Evolutionary conservation across 148 eudicot genomes (phyloP), one percentile per base, ranked within the genome.

Genomic region (Arbutus unedo): DNA sequence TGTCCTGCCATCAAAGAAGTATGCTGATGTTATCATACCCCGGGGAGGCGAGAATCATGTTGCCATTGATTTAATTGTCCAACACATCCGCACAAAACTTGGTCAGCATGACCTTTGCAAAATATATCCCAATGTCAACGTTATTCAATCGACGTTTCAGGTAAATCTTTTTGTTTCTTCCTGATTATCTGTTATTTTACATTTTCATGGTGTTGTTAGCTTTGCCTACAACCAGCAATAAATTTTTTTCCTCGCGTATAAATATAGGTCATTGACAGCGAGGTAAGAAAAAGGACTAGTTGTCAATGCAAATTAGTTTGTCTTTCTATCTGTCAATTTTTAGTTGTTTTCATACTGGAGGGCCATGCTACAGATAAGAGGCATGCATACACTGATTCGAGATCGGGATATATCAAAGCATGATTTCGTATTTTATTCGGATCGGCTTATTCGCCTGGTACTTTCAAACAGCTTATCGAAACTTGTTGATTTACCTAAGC

Each of bases 31-130:
- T 76, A 95, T 95, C 87, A 95, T 95, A 82, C 98, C 98, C 64
- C 91, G 97, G 74, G 98, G 98, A 81, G 98, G 96, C 85, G 98
- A 95, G 79, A 95, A 95, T 90, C 98, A 93, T 83, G 98, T 95
- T 67, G 98, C 98, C 25, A 88, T 95, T 89, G 96, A 95, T 90
- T 87, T 95, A 83, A 95, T 95, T 83, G 98, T 95, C 78, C 97
- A 95, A 59, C 98, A 95, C 85, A 92, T 95, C 79, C 91, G 80
- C 82, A 93, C 98, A 83, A 95, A 95, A 90, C 97, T 95, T 85
- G 98, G 97, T 70, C 93, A 90, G 89, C 98, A 95, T 86, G 97
- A 95, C 84, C 93, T 95, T 21, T 95, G 97, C 91, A 93, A 95
- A 91, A 87, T 95, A 60, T 93, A 93, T 88, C 94, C 96, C 71